Evolutionary conservation across 2,329 filamentous ascomycete genomes (phyloP).

Genomic region (Colletotrichum kahawae): DNA sequence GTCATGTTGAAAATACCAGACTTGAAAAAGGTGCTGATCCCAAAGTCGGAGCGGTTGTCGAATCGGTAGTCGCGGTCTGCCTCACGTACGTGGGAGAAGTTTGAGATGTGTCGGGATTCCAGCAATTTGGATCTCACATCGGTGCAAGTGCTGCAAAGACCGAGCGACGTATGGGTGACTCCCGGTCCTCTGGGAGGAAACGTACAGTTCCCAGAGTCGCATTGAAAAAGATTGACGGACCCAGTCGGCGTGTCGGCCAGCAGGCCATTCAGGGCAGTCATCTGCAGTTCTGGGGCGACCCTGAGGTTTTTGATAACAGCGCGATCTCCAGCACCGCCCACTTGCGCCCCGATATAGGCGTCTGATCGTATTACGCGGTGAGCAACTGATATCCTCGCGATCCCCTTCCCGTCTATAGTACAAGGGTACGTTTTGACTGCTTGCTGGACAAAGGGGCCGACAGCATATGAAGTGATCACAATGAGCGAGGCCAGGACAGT

Average conservation of each 20-base stretch:
- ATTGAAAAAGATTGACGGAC: not conserved
- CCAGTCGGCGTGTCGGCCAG: not conserved
- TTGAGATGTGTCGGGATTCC: not conserved
- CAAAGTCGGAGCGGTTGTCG: not conserved
- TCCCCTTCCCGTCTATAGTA: not conserved
- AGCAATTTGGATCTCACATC: not conserved
- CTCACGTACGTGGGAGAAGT: not conserved
- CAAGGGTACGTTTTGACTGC: not conserved
- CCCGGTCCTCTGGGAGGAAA: not conserved
- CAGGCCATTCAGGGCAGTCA: not conserved
- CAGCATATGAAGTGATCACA: not conserved
- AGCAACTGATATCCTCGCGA: not conserved
- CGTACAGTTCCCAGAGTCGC: not conserved
- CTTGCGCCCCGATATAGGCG: not conserved
- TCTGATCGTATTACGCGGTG: not conserved
- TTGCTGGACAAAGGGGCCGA: not conserved
- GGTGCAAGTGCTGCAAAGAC: not conserved
- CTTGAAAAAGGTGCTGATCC: not conserved
- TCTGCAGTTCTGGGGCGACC: not conserved
- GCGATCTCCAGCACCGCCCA: not conserved
- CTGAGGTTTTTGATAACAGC: not conserved
- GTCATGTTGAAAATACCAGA: not conserved
- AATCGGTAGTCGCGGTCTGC: not conserved
- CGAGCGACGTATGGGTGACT: not conserved
- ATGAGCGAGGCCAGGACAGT: not conserved